phyloP scores from a whole-genome alignment of 805 yeast genomes.

The Danielia reshetovae region DNA sequence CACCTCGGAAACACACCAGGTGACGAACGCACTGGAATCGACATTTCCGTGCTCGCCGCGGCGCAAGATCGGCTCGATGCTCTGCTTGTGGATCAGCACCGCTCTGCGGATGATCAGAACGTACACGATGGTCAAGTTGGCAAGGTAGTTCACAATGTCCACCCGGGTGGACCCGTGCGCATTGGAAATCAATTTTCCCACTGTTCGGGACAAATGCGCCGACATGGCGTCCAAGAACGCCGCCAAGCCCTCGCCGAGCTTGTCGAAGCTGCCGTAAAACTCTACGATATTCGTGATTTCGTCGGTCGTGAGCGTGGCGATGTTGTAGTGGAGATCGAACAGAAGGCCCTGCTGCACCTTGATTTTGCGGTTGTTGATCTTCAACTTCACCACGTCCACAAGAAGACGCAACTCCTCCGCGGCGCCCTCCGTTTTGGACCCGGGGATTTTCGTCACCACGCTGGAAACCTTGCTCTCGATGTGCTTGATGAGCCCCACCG shows the following conservation, averaged over 20 bases:
- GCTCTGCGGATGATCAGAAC: slow-evolving; percentile 44
- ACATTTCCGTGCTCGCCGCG: slow-evolving; percentile 23
- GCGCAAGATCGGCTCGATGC: slow-evolving; percentile 41
- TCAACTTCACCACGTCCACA: slow-evolving; percentile 40
- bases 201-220: slow-evolving; percentile 25
- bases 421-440: slow-evolving; percentile 11
- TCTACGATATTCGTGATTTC: slow-evolving; percentile 33
- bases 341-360: slow-evolving; percentile 34
- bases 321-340: slow-evolving; percentile 36
- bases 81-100: slow-evolving; percentile 46
- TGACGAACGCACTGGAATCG: slow-evolving; percentile 50
- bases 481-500: slow-evolving; percentile 39
- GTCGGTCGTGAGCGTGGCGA: slow-evolving; percentile 25
- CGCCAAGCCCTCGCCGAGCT: slow-evolving; percentile 33
- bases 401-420: slow-evolving; percentile 27
- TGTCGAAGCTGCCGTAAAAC: slow-evolving; percentile 32
- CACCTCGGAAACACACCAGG: slow-evolving; percentile 71
- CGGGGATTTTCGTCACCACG: slow-evolving; percentile 24
- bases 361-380: slow-evolving; percentile 34
- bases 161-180: slow-evolving; percentile 42
- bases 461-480: slow-evolving; percentile 30
- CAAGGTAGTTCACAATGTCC: slow-evolving; percentile 38
- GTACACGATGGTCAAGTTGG: slow-evolving; percentile 36
- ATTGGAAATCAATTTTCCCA: slow-evolving; percentile 31
- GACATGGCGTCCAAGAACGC: slow-evolving; percentile 35